Evolutionary conservation across 805 yeast species (phyloP).

Genomic region (Gaillardinia entomophila): DNA sequence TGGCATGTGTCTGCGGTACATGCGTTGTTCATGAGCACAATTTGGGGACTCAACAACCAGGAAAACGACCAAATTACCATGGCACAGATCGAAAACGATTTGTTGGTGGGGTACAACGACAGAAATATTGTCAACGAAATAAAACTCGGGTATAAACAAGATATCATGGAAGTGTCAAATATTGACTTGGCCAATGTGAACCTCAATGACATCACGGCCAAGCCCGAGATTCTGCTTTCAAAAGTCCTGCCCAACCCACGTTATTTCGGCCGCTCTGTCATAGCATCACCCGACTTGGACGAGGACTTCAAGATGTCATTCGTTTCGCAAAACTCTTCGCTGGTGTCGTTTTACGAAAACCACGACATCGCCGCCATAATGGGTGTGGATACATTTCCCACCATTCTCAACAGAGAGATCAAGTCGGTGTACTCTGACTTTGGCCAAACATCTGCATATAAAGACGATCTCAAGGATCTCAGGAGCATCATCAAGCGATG

Average conservation of each 20-base stretch:
- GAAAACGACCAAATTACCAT: slow-evolving; percentile 27
- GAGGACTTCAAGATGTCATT: neutral
- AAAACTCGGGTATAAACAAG: slow-evolving; percentile 4
- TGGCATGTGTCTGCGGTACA: slow-evolving; percentile 39
- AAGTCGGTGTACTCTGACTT: slow-evolving; percentile 14
- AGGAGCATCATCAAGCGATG: slow-evolving; percentile 9
- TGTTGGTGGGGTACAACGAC: slow-evolving; percentile 34
- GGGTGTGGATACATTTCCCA: slow-evolving; percentile 24
- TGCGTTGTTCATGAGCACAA: slow-evolving; percentile 29
- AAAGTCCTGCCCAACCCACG: neutral
- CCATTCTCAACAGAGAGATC: slow-evolving; percentile 5
- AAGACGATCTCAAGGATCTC: slow-evolving; percentile 22
- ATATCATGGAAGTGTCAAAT: neutral
- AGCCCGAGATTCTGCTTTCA: neutral
- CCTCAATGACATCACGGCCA: neutral
- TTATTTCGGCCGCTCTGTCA: neutral
- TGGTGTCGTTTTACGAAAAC: slow-evolving; percentile 4
- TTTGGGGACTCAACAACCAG: slow-evolving; percentile 42
- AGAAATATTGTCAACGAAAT: slow-evolving; percentile 46
- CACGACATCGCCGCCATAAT: slow-evolving; percentile 15
- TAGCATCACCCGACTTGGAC: neutral
- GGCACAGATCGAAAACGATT: slow-evolving; percentile 38
- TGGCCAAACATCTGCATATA: slow-evolving; percentile 16
- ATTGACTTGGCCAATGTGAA: neutral
- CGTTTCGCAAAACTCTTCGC: neutral